Percentiles rank a stretch among this genome's conserved stretches.
Evolutionary conservation across 495 filamentous ascomycete genomes (phyloP).

Genomic region (Lasiosphaeriaceae sp.): DNA sequence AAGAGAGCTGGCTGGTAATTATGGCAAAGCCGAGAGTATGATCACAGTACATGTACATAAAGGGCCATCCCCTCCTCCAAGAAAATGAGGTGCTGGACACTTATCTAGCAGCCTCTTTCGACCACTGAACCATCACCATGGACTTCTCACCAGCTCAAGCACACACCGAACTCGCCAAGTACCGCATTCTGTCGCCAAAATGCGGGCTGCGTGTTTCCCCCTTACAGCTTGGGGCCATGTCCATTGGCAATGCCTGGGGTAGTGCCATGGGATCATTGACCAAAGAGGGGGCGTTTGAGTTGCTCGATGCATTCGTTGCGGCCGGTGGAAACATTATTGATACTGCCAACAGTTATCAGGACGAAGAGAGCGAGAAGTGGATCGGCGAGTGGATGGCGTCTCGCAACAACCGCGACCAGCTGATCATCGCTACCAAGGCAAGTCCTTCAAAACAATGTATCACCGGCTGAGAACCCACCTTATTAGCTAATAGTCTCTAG

Average conservation of each 20-base stretch:
- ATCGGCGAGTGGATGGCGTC: conserved; percentile 57
- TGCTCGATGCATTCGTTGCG: conserved; percentile 54
- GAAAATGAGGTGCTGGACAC: too few relatives aligned
- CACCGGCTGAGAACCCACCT: too few relatives aligned
- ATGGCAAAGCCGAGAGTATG: too few relatives aligned
- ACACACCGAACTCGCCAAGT: conserved; percentile 50
- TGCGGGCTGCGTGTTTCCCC: conserved; percentile 60
- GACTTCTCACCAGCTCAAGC: too few relatives aligned
- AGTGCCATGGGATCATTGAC: conserved; percentile 17
- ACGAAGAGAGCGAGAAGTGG: conserved; percentile 58
- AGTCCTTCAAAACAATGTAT: too few relatives aligned
- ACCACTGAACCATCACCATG: too few relatives aligned
- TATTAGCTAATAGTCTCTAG: not conserved
- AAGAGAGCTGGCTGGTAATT: too few relatives aligned
- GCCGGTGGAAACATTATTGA: conserved; percentile 68
- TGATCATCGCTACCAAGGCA: conserved; percentile 56
- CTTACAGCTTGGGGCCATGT: conserved; percentile 60
- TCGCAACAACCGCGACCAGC: conserved; percentile 51
- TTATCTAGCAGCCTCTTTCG: too few relatives aligned
- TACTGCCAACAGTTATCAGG: conserved; percentile 63
- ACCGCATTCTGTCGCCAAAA: conserved; percentile 56
- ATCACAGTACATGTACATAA: too few relatives aligned
- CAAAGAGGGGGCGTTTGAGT: conserved; percentile 20
- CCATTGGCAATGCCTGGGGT: conserved; percentile 53
- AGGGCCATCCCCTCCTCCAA: too few relatives aligned